Evolutionary conservation across 805 yeast species (phyloP), one percentile per base, ranked within the genome.

Genomic region (Candida cerambycidarum): DNA sequence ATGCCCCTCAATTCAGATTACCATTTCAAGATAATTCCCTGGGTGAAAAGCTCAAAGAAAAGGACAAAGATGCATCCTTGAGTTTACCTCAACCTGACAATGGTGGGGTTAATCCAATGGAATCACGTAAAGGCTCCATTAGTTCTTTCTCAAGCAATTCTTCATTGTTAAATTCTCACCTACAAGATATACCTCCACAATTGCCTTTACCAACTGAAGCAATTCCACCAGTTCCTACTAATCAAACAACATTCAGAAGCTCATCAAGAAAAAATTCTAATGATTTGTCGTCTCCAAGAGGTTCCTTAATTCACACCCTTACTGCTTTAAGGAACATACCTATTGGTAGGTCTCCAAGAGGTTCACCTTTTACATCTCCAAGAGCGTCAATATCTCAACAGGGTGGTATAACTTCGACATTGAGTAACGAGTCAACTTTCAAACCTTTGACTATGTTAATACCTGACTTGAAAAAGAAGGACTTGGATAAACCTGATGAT

Each of bases 1-100:
- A 69, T 5, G 65, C 72, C 1, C 85, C 85, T 2, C 74, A 66
- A 37, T 85, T 85, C 57, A 71, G 93, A 54, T 67, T 80, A 12
- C 92, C 92, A 0, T 85, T 84, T 56, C 88, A 82, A 55, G 86
- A 82, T 16, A 27, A 19, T 14, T 5, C 40, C 2, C 16, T 35
- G 16, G 23, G 2, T n/a, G 27, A 17, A 14, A 40, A 33, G 19
- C 13, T 14, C 5, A 25, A 27, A 11, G 34, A 31, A 10, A 31
- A 25, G 11, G 31, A 32, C 18, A 17, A 14, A 13, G 45, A 42
- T 33, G 21, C 10, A 13, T 43, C 46, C 3, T 34, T 39, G 10
- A 42, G 32, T 21, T 13, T 38, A 25, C 41, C 45, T 10, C 39
- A 32, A 14, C 12, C 34, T 12, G 38, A 23, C n/a, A 6, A 19